Conservation (phyloP, 352 stramenopile species). For the Pythium brassicae region DNA sequence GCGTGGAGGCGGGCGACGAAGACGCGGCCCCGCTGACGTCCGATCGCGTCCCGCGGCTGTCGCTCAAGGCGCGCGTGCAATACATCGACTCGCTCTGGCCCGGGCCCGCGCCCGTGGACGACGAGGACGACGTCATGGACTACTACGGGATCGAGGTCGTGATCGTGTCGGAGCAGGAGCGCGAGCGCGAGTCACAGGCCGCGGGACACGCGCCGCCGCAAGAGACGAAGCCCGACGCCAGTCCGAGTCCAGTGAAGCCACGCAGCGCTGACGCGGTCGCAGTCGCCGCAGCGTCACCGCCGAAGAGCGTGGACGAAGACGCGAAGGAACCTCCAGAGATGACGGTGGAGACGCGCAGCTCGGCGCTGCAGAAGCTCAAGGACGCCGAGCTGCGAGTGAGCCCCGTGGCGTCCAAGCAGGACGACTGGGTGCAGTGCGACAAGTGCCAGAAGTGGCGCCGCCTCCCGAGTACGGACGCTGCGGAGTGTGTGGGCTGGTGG, state of each 20-base stretch:
- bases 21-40: constrained; percentile 41
- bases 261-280: background rate
- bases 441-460: constrained; percentile 84
- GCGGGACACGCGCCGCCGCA: constrained; percentile 1
- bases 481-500: background rate
- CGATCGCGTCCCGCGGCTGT: constrained; percentile 29
- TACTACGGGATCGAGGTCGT: constrained; percentile 76
- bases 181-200: constrained; percentile 5
- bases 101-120: constrained; percentile 47
- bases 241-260: constrained; percentile 18
- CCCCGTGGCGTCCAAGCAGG: constrained; percentile 63
- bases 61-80: constrained; percentile 50
- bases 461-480: constrained; percentile 52
- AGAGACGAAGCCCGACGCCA: constrained; percentile 13
- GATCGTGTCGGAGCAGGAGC: constrained; percentile 66
- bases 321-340: constrained; percentile 19
- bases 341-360: constrained; percentile 50
- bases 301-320: constrained; percentile 7
- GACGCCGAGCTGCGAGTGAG: constrained; percentile 37
- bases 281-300: constrained; percentile 3
- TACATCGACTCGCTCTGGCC: constrained; percentile 74
- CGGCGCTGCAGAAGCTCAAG: constrained; percentile 46
- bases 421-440: constrained; percentile 85
- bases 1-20: constrained; percentile 36
- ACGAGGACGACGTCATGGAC: constrained; percentile 69